These are phyloP conservation scores for Gaeumannomyces tritici DNA, from an alignment of 2,329 filamentous ascomycete species.

Conservation along the genomic window DNA sequence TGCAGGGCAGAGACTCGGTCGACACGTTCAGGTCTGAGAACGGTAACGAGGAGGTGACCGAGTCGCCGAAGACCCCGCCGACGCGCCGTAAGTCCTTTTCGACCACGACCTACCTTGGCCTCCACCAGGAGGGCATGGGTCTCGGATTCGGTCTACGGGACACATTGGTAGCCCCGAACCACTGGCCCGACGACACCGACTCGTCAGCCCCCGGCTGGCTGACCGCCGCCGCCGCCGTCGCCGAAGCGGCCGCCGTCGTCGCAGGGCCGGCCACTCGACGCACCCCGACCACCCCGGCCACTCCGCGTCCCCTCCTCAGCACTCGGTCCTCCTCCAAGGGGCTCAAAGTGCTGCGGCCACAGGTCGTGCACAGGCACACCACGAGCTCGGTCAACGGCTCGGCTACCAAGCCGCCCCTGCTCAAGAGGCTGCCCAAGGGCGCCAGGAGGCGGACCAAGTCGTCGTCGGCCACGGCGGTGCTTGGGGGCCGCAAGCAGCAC, in stretches of 20 bases:
- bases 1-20: conserved; percentile 6
- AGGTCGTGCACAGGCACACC: conserved; percentile 1
- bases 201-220: background rate
- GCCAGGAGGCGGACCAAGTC: conserved; percentile 3
- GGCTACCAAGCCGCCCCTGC: background rate
- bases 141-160: conserved; percentile 17
- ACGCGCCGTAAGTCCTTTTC: conserved; percentile 10
- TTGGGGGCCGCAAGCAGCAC: conserved; percentile 1
- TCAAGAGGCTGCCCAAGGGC: conserved; percentile 4
- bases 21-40: conserved; percentile 4
- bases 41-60: conserved; percentile 4
- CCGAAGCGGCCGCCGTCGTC: background rate
- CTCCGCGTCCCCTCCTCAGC: background rate
- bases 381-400: conserved; percentile 1
- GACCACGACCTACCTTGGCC: conserved; percentile 19
- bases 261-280: too few species aligned
- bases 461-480: conserved; percentile 2
- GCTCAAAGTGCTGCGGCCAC: background rate
- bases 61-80: background rate
- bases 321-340: background rate
- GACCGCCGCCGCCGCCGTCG: background rate
- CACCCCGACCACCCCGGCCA: background rate
- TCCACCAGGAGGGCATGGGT: conserved; percentile 15
- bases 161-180: conserved; percentile 16
- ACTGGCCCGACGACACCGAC: conserved; percentile 9